Evolutionary conservation across 1,139 yeast species (phyloP).

Genomic region (Hyphopichia burtonii): DNA sequence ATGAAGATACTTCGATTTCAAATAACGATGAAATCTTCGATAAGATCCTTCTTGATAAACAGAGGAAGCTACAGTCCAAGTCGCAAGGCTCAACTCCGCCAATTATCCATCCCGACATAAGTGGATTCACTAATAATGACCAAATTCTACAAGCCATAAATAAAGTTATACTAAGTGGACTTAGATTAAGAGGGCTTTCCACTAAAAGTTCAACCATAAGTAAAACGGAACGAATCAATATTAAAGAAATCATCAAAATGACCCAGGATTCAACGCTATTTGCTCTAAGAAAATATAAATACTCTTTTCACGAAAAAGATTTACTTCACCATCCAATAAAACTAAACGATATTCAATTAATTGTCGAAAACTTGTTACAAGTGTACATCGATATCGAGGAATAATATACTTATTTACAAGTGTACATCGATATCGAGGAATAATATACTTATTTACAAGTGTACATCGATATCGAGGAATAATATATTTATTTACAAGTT

Average conservation of each 20-base stretch:
- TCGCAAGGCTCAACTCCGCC: neutral
- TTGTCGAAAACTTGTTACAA: slow-evolving; percentile 36
- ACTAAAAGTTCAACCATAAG: slow-evolving; percentile 10
- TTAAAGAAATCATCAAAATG: slow-evolving; percentile 45
- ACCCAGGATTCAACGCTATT: slow-evolving; percentile 40
- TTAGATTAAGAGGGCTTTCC: slow-evolving; percentile 42
- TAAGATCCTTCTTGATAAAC: slow-evolving; percentile 32
- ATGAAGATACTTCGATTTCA: neutral
- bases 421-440: slow-evolving; percentile 32
- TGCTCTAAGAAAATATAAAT: slow-evolving; percentile 37
- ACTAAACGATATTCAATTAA: slow-evolving; percentile 34
- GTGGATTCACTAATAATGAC: slow-evolving; percentile 1
- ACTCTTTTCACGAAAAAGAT: slow-evolving; percentile 19
- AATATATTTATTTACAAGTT: slow-evolving; percentile 6
- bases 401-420: slow-evolving; percentile 4
- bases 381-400: slow-evolving; percentile 33
- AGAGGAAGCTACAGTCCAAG: slow-evolving; percentile 3
- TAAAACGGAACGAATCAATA: slow-evolving; percentile 31
- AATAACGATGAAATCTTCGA: slow-evolving; percentile 27
- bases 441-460: slow-evolving; percentile 9
- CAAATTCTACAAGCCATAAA: slow-evolving; percentile 23
- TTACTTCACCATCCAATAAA: slow-evolving; percentile 11
- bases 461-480: slow-evolving; percentile 29
- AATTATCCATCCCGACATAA: too few species aligned
- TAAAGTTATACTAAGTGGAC: slow-evolving; percentile 40